phyloP scores from a whole-genome alignment of 305 asterid species.

The Withania somnifera region DNA sequence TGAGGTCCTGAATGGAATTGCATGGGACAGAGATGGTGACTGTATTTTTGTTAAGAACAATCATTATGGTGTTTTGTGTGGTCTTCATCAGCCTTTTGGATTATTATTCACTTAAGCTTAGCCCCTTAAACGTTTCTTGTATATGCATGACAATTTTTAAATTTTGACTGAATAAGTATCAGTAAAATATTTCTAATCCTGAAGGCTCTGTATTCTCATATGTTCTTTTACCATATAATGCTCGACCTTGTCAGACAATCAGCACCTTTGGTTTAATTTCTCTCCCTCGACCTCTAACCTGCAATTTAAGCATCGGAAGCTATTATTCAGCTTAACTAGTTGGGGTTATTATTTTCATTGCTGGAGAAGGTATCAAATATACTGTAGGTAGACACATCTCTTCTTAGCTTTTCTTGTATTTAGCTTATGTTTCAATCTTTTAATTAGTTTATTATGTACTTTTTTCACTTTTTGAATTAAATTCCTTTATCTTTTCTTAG shows the following conservation, averaged over 20 bases:
- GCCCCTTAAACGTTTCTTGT: neutral
- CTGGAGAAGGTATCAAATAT: too few relatives aligned
- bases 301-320: neutral
- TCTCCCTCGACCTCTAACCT: neutral
- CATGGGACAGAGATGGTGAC: slow-evolving; percentile 45
- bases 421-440: too few relatives aligned
- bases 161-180: neutral
- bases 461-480: too few relatives aligned
- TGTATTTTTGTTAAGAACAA: slow-evolving; percentile 40
- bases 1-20: slow-evolving; percentile 64
- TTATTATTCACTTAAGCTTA: neutral
- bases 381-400: too few relatives aligned
- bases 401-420: too few relatives aligned
- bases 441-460: too few relatives aligned
- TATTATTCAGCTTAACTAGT: neutral
- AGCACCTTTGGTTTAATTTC: neutral
- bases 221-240: neutral
- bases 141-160: neutral
- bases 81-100: neutral
- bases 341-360: too few relatives aligned
- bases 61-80: neutral
- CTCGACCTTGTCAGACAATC: neutral
- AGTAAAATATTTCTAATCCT: neutral
- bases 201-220: neutral
- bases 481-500: too few relatives aligned